Evolutionary conservation across 345 rosid species (phyloP).

Genomic region (Camelina sativa): DNA sequence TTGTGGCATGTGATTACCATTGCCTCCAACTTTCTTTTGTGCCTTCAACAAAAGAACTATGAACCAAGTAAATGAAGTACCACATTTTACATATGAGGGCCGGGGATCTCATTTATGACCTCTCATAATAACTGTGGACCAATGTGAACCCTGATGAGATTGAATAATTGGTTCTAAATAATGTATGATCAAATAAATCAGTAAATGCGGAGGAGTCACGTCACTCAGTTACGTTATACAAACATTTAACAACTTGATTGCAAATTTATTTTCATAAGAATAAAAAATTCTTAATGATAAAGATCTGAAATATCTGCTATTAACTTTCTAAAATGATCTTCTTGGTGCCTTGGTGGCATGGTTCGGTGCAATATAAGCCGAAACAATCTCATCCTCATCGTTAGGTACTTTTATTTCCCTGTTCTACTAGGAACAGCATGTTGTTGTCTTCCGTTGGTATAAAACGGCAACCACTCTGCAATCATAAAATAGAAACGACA

Average conservation of each 20-base stretch:
- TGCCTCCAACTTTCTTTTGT: background rate
- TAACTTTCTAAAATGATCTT: background rate
- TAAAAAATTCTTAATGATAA: background rate
- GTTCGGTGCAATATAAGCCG: background rate
- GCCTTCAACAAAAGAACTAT: background rate
- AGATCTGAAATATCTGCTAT: background rate
- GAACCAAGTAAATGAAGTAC: slow-evolving; percentile 15
- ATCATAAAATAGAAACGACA: slow-evolving; percentile 11
- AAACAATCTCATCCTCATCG: background rate
- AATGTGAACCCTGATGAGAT: slow-evolving; percentile 1
- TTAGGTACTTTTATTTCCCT: background rate
- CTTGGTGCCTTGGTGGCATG: background rate
- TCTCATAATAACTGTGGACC: slow-evolving; percentile 29
- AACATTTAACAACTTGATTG: background rate
- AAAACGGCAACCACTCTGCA: slow-evolving; percentile 29
- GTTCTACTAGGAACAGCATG: slow-evolving; percentile 20
- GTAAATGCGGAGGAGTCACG: background rate
- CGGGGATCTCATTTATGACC: no score
- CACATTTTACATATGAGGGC: slow-evolving; percentile 1
- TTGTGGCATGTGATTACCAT: background rate
- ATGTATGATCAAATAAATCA: background rate
- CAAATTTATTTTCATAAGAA: background rate
- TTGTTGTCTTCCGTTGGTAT: background rate
- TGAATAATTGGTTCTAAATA: background rate
- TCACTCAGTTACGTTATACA: background rate